Evolutionary conservation across 768 basidiomycete species (phyloP).

Genomic region (Boletellus emodensis): DNA sequence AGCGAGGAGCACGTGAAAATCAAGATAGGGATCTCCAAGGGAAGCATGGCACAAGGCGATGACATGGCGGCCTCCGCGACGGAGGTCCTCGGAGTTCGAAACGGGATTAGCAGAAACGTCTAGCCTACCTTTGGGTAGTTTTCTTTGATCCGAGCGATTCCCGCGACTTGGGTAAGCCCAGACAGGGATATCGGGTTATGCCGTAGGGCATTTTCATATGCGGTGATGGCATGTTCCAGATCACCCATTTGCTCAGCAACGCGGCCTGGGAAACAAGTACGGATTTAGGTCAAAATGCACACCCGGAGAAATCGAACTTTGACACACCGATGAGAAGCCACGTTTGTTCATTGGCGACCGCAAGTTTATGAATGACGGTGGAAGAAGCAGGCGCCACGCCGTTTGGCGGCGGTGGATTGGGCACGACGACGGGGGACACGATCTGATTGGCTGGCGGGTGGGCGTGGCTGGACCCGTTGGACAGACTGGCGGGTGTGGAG

Average conservation of each 20-base stretch:
- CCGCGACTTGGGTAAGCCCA: slow-evolving; percentile 90
- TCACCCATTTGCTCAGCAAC: slow-evolving; percentile 96
- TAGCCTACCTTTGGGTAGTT: slow-evolving; percentile 85
- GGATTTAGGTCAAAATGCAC: slow-evolving; percentile 13
- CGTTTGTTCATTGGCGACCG: slow-evolving; percentile 87
- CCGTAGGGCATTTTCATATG: slow-evolving; percentile 93
- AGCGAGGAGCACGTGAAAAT: slow-evolving; percentile 30
- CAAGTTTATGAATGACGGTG: slow-evolving; percentile 68
- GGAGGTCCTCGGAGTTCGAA: slow-evolving; percentile 32
- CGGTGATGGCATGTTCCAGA: slow-evolving; percentile 85
- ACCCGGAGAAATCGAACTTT: neutral
- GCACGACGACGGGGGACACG: slow-evolving; percentile 47
- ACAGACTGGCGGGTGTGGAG: slow-evolving; percentile 39
- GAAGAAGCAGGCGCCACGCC: slow-evolving; percentile 25
- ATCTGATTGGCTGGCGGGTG: slow-evolving; percentile 34
- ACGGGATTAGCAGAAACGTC: slow-evolving; percentile 30
- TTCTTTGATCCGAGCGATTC: slow-evolving; percentile 95
- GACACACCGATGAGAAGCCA: slow-evolving; percentile 85
- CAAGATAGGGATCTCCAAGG: slow-evolving; percentile 23
- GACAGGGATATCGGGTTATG: slow-evolving; percentile 90
- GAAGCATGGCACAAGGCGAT: slow-evolving; percentile 14
- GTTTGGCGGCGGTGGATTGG: slow-evolving; percentile 27
- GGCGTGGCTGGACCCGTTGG: slow-evolving; percentile 42
- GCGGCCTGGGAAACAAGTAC: slow-evolving; percentile 56
- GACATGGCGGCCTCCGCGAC: slow-evolving; percentile 18